phyloP scores from a whole-genome alignment of 2,329 filamentous ascomycete species.

The Calonectria pteridis region DNA sequence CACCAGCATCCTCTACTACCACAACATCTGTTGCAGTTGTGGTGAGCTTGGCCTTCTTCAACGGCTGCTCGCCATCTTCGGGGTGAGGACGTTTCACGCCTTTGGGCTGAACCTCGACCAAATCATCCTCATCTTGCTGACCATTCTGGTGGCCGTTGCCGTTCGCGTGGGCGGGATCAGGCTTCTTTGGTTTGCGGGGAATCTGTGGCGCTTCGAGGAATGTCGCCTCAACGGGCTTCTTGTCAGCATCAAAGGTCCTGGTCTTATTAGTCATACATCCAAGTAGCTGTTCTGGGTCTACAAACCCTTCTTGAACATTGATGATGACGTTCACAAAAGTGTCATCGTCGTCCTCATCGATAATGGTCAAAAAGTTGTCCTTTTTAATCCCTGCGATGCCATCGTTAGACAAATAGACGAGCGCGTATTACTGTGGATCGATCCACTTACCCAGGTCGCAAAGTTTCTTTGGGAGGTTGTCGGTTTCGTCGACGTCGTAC shows the following conservation, averaged over 20 bases:
- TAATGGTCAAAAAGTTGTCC: slow-evolving; percentile 83
- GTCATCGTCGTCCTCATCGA: slow-evolving; percentile 83
- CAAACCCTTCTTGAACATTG: slow-evolving; percentile 73
- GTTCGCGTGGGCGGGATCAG: slow-evolving; percentile 53
- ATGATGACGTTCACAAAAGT: slow-evolving; percentile 86
- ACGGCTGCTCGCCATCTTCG: slow-evolving; percentile 56
- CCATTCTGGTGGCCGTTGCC: slow-evolving; percentile 56
- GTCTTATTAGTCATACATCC: slow-evolving; percentile 43
- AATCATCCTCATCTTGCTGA: slow-evolving; percentile 54
- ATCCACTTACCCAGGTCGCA: slow-evolving; percentile 74
- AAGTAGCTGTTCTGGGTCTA: slow-evolving; percentile 21
- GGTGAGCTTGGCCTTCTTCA: slow-evolving; percentile 64
- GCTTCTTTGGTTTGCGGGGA: slow-evolving; percentile 65
- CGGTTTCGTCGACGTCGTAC: slow-evolving; percentile 81
- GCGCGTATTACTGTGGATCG: not conserved
- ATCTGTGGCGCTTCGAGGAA: slow-evolving; percentile 61
- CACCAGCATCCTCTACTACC: slow-evolving; percentile 66
- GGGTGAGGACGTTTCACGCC: slow-evolving; percentile 61
- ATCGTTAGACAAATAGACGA: slow-evolving; percentile 29
- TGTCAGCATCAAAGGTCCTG: slow-evolving; percentile 58
- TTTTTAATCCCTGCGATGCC: slow-evolving; percentile 71
- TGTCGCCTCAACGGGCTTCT: slow-evolving; percentile 67
- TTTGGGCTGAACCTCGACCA: slow-evolving; percentile 43
- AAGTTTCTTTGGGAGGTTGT: slow-evolving; percentile 86
- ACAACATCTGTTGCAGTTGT: slow-evolving; percentile 57